A percentile compares a stretch with the other conserved stretches of the same genome.
These are phyloP conservation scores for Carex kokanica DNA, from an alignment of 176 grass and related monocot species.

Conservation along the genomic window DNA sequence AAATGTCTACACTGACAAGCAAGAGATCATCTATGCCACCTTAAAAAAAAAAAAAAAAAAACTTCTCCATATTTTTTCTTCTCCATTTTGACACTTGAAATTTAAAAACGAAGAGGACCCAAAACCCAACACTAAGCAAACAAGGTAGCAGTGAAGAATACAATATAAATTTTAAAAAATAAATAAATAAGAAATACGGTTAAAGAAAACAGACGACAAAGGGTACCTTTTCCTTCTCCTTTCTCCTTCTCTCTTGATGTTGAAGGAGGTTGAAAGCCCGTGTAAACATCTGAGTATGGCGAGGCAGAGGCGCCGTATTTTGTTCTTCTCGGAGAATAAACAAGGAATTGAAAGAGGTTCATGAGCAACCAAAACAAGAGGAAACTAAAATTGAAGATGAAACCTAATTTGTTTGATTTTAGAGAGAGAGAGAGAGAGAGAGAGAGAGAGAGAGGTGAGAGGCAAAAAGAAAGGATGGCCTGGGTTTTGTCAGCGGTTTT, in stretches of 20 bases:
- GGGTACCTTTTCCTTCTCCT: constrained; percentile 22
- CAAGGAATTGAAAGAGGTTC: not conserved
- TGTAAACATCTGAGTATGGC: constrained; percentile 5
- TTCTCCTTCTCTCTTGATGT: not conserved
- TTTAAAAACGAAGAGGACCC: no score
- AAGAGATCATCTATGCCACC: constrained; percentile 1
- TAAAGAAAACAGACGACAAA: not conserved
- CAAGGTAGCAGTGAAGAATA: not conserved
- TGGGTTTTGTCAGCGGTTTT: constrained; percentile 34
- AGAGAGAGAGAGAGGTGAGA: constrained; percentile 24
- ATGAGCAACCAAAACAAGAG: not conserved
- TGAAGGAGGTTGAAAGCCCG: constrained; percentile 19
- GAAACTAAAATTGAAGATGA: not conserved
- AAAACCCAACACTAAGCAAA: constrained; percentile 3
- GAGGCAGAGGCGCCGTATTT: not conserved
- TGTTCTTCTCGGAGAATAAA: constrained; percentile 1
- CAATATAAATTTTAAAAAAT: not conserved
- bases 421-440: constrained; percentile 1
- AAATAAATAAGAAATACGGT: not conserved
- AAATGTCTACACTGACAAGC: not conserved
- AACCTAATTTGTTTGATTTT: constrained; percentile 12
- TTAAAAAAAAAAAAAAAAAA: not conserved
- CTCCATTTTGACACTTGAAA: no score
- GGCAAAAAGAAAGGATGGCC: constrained; percentile 8
- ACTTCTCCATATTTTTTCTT: no score